phyloP scores from a whole-genome alignment of 176 grass and related monocot genomes.

The Microstegium vimineum region DNA sequence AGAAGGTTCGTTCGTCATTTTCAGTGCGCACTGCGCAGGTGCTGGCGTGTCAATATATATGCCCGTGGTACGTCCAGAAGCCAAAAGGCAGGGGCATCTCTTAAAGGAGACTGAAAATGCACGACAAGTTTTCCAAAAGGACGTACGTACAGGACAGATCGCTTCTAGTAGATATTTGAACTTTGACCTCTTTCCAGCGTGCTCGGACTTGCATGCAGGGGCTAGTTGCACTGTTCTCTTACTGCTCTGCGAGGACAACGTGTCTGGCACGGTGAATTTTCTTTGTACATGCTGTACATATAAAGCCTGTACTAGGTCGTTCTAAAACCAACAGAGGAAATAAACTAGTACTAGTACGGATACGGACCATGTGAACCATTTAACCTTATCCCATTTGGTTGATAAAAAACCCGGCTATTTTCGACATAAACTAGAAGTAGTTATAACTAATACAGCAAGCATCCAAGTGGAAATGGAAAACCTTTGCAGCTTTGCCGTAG shows the following conservation, averaged over 20 bases:
- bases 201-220: not conserved
- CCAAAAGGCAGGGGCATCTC: constrained; percentile 6
- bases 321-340: not conserved
- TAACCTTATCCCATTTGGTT: no score
- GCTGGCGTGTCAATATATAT: not conserved
- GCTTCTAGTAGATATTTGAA: constrained; percentile 40
- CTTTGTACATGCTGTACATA: not conserved
- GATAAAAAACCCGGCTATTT: no score
- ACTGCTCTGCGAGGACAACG: not conserved
- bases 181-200: not conserved
- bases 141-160: not conserved
- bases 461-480: not conserved
- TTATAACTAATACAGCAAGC: no score
- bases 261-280: not conserved
- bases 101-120: not conserved
- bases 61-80: not conserved
- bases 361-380: no score
- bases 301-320: not conserved
- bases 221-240: not conserved
- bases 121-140: constrained; percentile 11
- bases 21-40: not conserved
- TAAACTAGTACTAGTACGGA: no score
- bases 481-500: no score
- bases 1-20: constrained; percentile 21
- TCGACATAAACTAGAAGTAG: no score